Evolutionary conservation across 108 stramenopile genomes (phyloP), one percentile per base, ranked within the genome.

Genomic region (Aureococcus anophagefferens): DNA sequence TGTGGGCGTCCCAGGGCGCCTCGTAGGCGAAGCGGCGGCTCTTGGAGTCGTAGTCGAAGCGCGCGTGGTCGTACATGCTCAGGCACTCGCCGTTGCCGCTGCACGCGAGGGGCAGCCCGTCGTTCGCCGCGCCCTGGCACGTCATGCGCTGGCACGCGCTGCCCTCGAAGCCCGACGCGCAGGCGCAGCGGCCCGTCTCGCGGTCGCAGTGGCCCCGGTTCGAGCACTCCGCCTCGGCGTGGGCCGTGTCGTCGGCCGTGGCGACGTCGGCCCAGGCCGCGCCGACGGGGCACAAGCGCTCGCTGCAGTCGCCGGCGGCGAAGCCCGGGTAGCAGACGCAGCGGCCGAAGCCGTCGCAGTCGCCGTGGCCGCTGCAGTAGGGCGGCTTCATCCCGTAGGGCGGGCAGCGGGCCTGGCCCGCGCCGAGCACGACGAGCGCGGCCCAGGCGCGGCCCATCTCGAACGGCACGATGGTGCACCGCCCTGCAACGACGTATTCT

Each of bases 261-360:
- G 84, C 78, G 9, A 31, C 30, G 63, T 75, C 80, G 34, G 79
- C 76, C 86, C 86, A 87, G 18, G 81, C 76, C 32, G 44, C 68
- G 30, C 79, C 83, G n/a, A 35, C 72, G 5, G 83, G 51, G 13
- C 51, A 59, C 21, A 11, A 37, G 37, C 81, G 74, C 67, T 82
- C 71, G 18, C 80, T 74, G 78, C 86, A 87, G 51, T 84, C 85
- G 4, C 78, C 74, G 17, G 78, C 80, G 14, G 21, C 46, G 81
- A 80, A 87, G 35, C 77, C 84, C n/a, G 65, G 51, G 44, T 63
- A 76, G 80, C 86, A 87, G 30, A 35, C 63, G 77, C 86, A 87
- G 29, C 46, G 17, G 62, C 82, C 83, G 28, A 4, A 67, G 1
- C 67, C 67, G 13, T 29, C 16, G 63, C 81, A 81, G 25, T 30